phyloP scores from a whole-genome alignment of 331 rosid species.

The Pyracantha coccinea region DNA sequence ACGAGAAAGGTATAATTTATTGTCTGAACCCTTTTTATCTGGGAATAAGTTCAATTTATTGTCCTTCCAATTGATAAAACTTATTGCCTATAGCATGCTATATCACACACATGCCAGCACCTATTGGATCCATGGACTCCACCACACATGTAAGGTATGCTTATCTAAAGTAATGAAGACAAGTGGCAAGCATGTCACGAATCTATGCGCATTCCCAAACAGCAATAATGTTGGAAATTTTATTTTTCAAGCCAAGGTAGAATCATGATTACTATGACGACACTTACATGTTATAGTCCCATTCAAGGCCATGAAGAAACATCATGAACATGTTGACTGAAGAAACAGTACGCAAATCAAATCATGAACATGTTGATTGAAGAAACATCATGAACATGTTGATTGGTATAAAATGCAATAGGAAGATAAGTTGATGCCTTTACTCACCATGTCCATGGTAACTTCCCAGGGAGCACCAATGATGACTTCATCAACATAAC shows the following conservation, averaged over 20 bases:
- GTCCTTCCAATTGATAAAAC: not conserved
- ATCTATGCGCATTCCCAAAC: not conserved
- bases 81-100: not conserved
- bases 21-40: not conserved
- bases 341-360: not conserved
- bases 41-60: not conserved
- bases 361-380: too few relatives aligned
- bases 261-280: not conserved
- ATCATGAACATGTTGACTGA: not conserved
- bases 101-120: not conserved
- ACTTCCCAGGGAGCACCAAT: conserved; percentile 97
- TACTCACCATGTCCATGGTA: conserved; percentile 81
- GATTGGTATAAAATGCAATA: not conserved
- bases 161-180: not conserved
- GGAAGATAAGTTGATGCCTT: not conserved
- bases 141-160: not conserved
- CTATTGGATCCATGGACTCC: not conserved
- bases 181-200: not conserved
- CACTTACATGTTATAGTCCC: not conserved
- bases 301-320: not conserved
- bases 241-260: not conserved
- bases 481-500: conserved; percentile 95
- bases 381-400: too few relatives aligned
- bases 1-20: not conserved
- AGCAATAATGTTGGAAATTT: not conserved